Conservation (phyloP, 2,329 filamentous ascomycete genomes). For the Graphiopsis chlorocephala region DNA sequence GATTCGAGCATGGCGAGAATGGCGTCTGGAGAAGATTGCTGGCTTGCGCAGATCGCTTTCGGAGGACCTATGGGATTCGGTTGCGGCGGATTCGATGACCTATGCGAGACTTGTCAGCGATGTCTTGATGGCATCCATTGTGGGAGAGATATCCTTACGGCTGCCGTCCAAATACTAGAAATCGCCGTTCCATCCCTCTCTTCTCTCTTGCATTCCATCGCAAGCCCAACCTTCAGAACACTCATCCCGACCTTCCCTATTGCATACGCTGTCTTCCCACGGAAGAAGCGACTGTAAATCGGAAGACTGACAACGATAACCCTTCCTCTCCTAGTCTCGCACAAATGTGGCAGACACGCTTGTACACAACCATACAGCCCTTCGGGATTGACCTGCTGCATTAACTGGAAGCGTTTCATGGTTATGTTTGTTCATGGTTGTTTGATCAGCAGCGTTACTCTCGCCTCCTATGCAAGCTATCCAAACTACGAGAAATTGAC, state of each 20-base stretch:
- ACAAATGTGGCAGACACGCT: conserved; percentile 65
- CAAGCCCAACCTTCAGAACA: conserved; percentile 74
- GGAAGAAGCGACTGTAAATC: conserved; percentile 81
- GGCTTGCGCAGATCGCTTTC: conserved; percentile 34
- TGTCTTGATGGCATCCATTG: background rate
- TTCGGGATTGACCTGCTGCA: conserved; percentile 72
- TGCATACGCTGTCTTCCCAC: conserved; percentile 82
- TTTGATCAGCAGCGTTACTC: background rate
- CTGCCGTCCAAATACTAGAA: conserved; percentile 79
- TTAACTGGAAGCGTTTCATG: conserved; percentile 54
- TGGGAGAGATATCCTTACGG: conserved; percentile 45
- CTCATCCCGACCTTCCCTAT: conserved; percentile 77
- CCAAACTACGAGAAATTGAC: too few relatives aligned
- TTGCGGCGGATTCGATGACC: conserved; percentile 74
- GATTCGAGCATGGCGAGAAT: conserved; percentile 68
- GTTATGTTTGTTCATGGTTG: background rate
- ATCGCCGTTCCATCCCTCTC: conserved; percentile 68
- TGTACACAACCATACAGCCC: conserved; percentile 71
- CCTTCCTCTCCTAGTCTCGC: conserved; percentile 51
- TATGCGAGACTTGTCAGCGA: conserved; percentile 28
- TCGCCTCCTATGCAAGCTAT: too few relatives aligned
- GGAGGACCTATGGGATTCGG: conserved; percentile 49
- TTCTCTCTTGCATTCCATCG: conserved; percentile 74
- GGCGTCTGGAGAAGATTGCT: conserved; percentile 76
- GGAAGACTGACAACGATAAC: conserved; percentile 79